A percentile compares a stretch with the other conserved stretches of the same genome.
phyloP scores from a whole-genome alignment of 225 moss, liverwort and hornwort genomes.

The Bryoerythrophyllum caledonicum region DNA sequence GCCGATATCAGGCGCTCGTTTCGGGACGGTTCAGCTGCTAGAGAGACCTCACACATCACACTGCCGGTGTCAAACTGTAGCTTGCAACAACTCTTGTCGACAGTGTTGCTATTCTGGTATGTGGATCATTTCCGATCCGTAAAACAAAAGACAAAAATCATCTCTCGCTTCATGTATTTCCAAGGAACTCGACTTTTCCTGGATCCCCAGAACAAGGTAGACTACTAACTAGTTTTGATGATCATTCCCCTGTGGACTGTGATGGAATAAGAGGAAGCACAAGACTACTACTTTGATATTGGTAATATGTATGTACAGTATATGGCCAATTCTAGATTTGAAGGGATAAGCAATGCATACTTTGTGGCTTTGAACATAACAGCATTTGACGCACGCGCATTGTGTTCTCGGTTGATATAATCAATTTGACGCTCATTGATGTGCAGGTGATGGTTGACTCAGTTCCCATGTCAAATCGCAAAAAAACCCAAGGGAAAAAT shows the following conservation, averaged over 20 bases:
- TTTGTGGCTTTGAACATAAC: not conserved
- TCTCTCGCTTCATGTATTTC: too few relatives aligned
- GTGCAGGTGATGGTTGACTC: conserved; percentile 79
- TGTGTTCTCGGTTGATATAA: not conserved
- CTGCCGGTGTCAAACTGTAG: not conserved
- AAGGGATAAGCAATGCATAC: not conserved
- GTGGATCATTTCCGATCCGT: too few relatives aligned
- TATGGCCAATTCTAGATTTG: not conserved
- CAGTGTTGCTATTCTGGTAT: too few relatives aligned
- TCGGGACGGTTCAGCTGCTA: conserved; percentile 7
- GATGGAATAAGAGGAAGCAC: too few relatives aligned
- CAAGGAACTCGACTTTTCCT: too few relatives aligned
- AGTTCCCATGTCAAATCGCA: conserved; percentile 58
- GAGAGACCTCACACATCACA: not conserved
- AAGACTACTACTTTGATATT: too few relatives aligned
- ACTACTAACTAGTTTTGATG: too few relatives aligned
- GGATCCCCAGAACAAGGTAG: too few relatives aligned
- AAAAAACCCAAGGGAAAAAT: conserved; percentile 41
- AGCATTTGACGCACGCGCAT: not conserved
- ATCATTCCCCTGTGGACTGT: too few relatives aligned
- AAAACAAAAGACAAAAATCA: too few relatives aligned
- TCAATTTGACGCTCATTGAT: not conserved
- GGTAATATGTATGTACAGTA: too few relatives aligned
- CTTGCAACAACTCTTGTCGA: too few relatives aligned
- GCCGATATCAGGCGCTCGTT: conserved; percentile 11